Evolutionary conservation across 495 filamentous ascomycete species (phyloP).

Genomic region (Tuber calosporum): DNA sequence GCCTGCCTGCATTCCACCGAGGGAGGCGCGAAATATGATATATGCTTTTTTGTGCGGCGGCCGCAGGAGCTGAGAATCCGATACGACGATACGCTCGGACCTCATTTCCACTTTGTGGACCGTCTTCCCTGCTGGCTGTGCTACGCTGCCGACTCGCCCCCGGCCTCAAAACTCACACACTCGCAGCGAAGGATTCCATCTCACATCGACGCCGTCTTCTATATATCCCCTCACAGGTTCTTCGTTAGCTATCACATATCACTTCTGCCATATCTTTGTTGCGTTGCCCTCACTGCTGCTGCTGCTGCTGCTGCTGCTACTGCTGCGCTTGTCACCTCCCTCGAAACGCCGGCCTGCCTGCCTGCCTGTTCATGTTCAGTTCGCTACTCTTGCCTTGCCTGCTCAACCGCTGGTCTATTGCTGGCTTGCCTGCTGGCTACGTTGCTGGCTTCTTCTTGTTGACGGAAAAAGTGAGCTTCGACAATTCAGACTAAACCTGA

Average conservation of each 20-base stretch:
- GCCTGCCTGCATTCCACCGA: conserved; percentile 36
- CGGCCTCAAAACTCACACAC: conserved; percentile 32
- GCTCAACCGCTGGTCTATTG: conserved; percentile 35
- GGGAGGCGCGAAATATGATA: conserved; percentile 38
- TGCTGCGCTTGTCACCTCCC: conserved; percentile 28
- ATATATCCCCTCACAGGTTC: conserved; percentile 36
- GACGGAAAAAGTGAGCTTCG: conserved; percentile 36
- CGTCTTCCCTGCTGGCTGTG: conserved; percentile 30
- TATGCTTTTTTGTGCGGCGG: conserved; percentile 8
- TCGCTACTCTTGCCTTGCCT: too few species aligned
- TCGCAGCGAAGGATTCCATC: conserved; percentile 14
- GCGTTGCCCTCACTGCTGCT: conserved; percentile 27
- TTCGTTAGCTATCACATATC: conserved; percentile 37
- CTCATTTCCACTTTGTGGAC: conserved; percentile 26
- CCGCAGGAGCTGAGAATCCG: conserved; percentile 36
- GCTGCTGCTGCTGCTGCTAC: conserved; percentile 31
- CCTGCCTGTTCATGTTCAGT: too few species aligned
- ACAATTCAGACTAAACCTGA: conserved; percentile 37
- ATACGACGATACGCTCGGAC: conserved; percentile 38
- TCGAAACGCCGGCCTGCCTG: conserved; percentile 5
- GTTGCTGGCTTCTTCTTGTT: conserved; percentile 29
- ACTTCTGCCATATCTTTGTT: conserved; percentile 34
- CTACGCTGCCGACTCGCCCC: conserved; percentile 25
- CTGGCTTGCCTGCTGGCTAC: conserved; percentile 23
- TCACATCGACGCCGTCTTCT: conserved; percentile 32